Evolutionary conservation across 2,329 filamentous ascomycete genomes (phyloP).

Genomic region (Neonectria sp.): DNA sequence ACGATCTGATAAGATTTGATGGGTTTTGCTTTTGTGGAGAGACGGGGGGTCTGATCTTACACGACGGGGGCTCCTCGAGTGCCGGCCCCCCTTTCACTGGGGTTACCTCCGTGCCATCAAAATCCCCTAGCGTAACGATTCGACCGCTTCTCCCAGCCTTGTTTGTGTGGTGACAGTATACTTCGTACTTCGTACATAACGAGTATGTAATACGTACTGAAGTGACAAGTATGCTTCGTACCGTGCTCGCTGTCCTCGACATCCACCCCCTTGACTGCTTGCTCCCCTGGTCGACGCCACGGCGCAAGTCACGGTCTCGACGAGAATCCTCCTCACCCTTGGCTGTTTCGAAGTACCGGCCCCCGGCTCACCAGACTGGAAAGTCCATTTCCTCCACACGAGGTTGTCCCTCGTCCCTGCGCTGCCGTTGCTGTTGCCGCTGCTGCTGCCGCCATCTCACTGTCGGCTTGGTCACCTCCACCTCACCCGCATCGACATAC

Average conservation of each 20-base stretch:
- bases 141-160: conserved; percentile 19
- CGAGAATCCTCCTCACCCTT: conserved; percentile 26
- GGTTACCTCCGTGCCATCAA: conserved; percentile 27
- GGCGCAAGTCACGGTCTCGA: conserved; percentile 12
- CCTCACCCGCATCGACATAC: conserved; percentile 34
- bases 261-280: neutral
- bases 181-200: conserved; percentile 12
- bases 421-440: conserved; percentile 31
- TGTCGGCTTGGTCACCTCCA: conserved; percentile 34
- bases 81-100: conserved; percentile 29
- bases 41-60: conserved; percentile 20
- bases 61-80: conserved; percentile 27
- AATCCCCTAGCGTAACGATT: conserved; percentile 34
- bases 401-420: conserved; percentile 39
- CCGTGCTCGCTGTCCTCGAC: conserved; percentile 4
- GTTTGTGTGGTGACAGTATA: conserved; percentile 7
- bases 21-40: conserved; percentile 41
- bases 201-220: neutral
- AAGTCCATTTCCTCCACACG: conserved; percentile 46
- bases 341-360: conserved; percentile 11
- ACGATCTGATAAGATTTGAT: conserved; percentile 50
- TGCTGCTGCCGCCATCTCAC: conserved; percentile 37
- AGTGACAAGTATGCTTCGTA: neutral
- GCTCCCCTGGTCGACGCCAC: conserved; percentile 15
- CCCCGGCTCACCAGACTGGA: conserved; percentile 41